Evolutionary conservation across 768 basidiomycete species (phyloP), one percentile per base, ranked within the genome.

Genomic region (Pleurotus salmoneostramineus): DNA sequence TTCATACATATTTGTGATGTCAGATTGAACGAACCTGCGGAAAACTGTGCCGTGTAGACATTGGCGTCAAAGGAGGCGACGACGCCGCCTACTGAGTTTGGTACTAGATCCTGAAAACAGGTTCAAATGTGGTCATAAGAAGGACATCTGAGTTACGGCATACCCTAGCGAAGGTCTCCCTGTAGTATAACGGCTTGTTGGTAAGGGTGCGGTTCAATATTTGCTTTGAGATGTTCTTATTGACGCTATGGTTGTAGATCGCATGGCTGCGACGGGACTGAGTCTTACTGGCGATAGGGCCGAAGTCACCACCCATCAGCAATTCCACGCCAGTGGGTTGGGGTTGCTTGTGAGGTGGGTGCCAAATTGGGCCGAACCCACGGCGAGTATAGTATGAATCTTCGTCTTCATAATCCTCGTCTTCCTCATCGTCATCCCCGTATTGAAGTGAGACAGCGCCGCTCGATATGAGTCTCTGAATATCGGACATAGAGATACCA

Each of bases 1-100:
- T 10, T 33, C 10, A 15, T 54, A 36, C 36, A 47, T 46, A 42
- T 21, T 21, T 1, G 34, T 5, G 31, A 45, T 27, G 52, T 21
- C 47, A 33, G 21, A 49, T 21, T 42, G 56, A 42, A 4, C 65
- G 50, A 60, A 89, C 90, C 88, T 64, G 79, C 78, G 8, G 91
- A 93, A 69, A 84, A 95, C 68, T 93, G 92, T 0, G 89, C 94
- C 4, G 84, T 88, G 66, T 96, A 96, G 40, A 92, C 83, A 60
- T 93, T 94, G 31, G 83, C 73, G 6, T 74, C 74, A 65, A 89
- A 89, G 40, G 78, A 76, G 2, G 90, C 88, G 0, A 95, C 92
- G 2, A 89, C 83, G 3, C 88, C 88, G 12, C 93, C 93, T 63
- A 82, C 82, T 7, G 86, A 80, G 62, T 94, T 95, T 0, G 93